These are phyloP conservation scores for Glycine tomentella DNA, from an alignment of 306 rosid species.

Conservation along the genomic window DNA sequence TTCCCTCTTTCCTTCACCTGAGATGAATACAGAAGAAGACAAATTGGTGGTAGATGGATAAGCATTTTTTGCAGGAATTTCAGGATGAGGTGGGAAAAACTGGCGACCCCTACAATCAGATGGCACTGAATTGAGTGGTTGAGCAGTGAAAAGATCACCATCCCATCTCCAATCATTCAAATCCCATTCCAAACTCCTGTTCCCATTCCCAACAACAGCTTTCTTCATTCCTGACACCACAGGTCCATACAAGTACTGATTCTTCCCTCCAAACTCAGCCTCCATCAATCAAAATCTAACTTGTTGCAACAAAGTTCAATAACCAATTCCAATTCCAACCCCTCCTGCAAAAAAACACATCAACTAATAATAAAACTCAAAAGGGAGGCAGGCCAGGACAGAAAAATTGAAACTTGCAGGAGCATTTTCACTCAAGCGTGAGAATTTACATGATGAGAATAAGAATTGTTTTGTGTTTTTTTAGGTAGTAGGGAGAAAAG, in stretches of 20 bases:
- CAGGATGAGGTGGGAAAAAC: constrained; percentile 62
- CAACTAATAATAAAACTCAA: neutral
- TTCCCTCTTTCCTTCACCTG: constrained; percentile 64
- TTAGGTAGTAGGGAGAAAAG: neutral
- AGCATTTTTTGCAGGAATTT: constrained; percentile 47
- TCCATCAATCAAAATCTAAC: constrained; percentile 49
- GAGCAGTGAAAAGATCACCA: constrained; percentile 80
- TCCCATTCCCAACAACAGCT: constrained; percentile 51
- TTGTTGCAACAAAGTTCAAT: constrained; percentile 25
- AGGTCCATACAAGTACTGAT: constrained; percentile 52
- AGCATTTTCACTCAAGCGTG: constrained; percentile 35
- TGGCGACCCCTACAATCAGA: constrained; percentile 65
- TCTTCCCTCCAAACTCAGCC: constrained; percentile 65
- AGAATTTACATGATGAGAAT: neutral
- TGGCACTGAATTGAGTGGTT: constrained; percentile 59
- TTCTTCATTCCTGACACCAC: constrained; percentile 55
- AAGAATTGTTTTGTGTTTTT: neutral
- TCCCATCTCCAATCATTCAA: constrained; percentile 89
- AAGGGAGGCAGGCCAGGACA: constrained; percentile 40
- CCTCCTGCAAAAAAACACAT: constrained; percentile 31
- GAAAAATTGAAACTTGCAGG: constrained; percentile 36
- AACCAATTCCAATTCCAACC: neutral
- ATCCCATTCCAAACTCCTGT: constrained; percentile 81
- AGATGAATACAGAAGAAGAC: constrained; percentile 42
- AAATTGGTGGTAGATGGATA: constrained; percentile 56